Evolutionary conservation across 352 stramenopile genomes (phyloP).

Genomic region (Phytophthora macrochlamydospora): DNA sequence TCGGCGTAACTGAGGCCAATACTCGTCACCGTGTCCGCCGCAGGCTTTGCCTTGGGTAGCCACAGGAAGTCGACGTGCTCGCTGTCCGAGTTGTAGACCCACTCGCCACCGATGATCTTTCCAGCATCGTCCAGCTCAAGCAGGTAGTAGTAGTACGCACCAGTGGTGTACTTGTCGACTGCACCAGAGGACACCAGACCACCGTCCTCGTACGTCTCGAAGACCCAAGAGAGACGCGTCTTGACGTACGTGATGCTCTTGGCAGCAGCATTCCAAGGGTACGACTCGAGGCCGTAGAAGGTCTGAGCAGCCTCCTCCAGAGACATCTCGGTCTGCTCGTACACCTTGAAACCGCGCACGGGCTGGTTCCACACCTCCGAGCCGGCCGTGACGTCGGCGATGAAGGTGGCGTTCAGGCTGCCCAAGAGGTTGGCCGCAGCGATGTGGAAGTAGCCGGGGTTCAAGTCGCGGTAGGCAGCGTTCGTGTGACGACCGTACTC

Average conservation of each 20-base stretch:
- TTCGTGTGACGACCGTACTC: conserved; percentile 53
- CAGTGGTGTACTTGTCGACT: conserved; percentile 28
- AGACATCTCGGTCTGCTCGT: conserved; percentile 37
- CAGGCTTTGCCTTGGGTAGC: conserved; percentile 34
- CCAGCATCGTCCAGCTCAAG: conserved; percentile 42
- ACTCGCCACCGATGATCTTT: conserved; percentile 50
- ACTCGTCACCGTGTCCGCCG: conserved; percentile 19
- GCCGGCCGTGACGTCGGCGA: conserved; percentile 42
- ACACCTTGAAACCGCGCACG: conserved; percentile 51
- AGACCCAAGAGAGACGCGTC: conserved; percentile 49
- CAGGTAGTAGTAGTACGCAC: conserved; percentile 45
- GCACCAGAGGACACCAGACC: conserved; percentile 29
- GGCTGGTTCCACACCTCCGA: conserved; percentile 70
- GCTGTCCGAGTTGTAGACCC: conserved; percentile 37
- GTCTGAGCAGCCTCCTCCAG: conserved; percentile 36
- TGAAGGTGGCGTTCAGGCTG: conserved; percentile 38
- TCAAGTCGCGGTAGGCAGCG: conserved; percentile 46
- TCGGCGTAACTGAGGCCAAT: conserved; percentile 33
- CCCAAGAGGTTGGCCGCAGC: conserved; percentile 53
- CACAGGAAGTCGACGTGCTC: conserved; percentile 54
- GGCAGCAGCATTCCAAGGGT: conserved; percentile 56
- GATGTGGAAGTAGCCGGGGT: conserved; percentile 59
- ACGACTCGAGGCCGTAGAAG: conserved; percentile 44
- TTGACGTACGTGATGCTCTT: conserved; percentile 52
- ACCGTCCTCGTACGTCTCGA: conserved; percentile 44